phyloP scores from a whole-genome alignment of 2,329 filamentous ascomycete species.

The Ascochyta koolunga region DNA sequence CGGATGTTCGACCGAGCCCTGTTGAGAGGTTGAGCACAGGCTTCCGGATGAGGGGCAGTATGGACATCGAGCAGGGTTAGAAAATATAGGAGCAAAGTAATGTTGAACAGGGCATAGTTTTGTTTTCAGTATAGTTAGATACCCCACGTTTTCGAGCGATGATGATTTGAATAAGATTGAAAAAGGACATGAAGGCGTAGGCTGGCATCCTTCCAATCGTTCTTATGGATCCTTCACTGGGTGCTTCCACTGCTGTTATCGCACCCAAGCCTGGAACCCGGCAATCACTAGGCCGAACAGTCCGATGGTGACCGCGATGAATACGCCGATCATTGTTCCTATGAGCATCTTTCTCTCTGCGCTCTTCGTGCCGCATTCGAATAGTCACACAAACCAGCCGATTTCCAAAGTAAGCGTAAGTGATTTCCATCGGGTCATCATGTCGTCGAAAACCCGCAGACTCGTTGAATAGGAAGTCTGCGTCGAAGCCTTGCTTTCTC shows the following conservation, averaged over 20 bases:
- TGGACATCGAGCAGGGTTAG: constrained; percentile 33
- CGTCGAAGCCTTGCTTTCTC: not conserved
- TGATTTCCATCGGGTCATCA: constrained; percentile 22
- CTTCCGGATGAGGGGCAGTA: constrained; percentile 41
- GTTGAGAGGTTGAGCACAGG: constrained; percentile 42
- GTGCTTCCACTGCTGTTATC: constrained; percentile 44
- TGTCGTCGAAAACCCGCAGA: constrained; percentile 9
- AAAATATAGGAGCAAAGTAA: not conserved
- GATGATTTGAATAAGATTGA: not conserved
- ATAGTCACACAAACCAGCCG: constrained; percentile 23
- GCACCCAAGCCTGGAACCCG: constrained; percentile 40
- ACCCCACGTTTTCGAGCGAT: not conserved
- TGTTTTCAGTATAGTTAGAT: not conserved
- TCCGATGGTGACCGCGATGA: constrained; percentile 37
- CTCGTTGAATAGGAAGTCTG: not conserved
- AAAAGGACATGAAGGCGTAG: too few relatives aligned
- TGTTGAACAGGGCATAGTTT: not conserved
- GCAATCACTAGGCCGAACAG: constrained; percentile 31
- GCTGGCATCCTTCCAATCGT: not conserved
- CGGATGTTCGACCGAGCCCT: constrained; percentile 22
- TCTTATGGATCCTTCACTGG: constrained; percentile 16
- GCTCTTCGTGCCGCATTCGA: constrained; percentile 22
- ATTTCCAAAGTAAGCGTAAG: constrained; percentile 34
- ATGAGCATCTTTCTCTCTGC: constrained; percentile 39
- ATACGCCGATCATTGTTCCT: constrained; percentile 38